Evolutionary conservation across 139 green algal genomes (phyloP), one percentile per base, ranked within the genome.

Genomic region (Pleodorina starrii): DNA sequence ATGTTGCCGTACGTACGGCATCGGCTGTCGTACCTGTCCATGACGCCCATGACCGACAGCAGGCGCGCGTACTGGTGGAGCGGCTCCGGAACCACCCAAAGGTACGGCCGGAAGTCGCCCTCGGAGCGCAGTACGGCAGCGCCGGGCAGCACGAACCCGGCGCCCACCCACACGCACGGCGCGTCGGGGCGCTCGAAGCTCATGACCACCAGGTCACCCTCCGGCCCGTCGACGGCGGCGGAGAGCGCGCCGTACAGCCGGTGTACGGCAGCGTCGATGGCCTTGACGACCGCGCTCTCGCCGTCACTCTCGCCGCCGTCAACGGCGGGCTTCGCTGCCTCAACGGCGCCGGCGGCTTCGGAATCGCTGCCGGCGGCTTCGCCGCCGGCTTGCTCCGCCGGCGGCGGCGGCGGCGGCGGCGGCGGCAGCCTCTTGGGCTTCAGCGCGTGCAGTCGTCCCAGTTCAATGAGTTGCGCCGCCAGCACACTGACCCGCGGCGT

Each of bases 391-490:
- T 32, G 17, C 16, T 29, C 38, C 14, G 23, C 29, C 21, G 0
- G 1, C 77, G 25, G n/a, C 32, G 23, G 46, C 5, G 14, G 74
- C 12, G 21, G 12, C 12, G 48, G n/a, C 32, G 23, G 46, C 5
- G 14, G 43, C 3, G 21, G 5, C 19, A 83, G 14, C 25, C 48
- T 29, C n/a, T 43, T 63, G 46, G 74, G 44, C 73, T 43, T 29
- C 29, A n/a, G 35, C 19, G 77, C 50, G 68, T 95, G 91, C 81
- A 93, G 85, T n/a, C 84, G 83, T 0, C 93, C 93, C 29, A 97
- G 89, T 84, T 95, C 89, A 60, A 96, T 46, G 35, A 97, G 91
- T 87, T 97, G 95, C 16, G 91, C 91, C 32, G 91, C 93, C 59
- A 96, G 84, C 38, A 94, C 90, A 32, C 72, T 87, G 0, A 90